Evolutionary conservation across 2,329 filamentous ascomycete genomes (phyloP), one percentile per base, ranked within the genome.

Genomic region (Phaeoacremonium minimum): DNA sequence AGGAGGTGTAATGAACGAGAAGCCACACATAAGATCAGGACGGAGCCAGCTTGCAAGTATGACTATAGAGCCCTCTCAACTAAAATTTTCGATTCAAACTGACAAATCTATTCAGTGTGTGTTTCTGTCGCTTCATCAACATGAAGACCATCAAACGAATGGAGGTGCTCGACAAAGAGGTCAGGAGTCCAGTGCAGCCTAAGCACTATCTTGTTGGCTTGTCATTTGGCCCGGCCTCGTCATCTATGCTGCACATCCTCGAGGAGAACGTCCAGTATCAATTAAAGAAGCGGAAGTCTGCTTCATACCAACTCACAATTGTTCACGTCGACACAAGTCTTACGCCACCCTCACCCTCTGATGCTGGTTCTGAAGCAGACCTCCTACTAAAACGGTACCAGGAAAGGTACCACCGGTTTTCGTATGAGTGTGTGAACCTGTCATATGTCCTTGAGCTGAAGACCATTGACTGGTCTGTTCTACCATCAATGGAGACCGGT

Each of bases 181-280:
- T 63, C 34, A 61, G 64, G 37, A 45, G 51, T 43, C 53, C 36
- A 53, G 57, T 40, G 57, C 51, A 43, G 54, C 51, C 45, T 50
- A 46, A 75, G 55, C 52, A 56, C 19, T 75, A 95, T 32, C 66
- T 95, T 14, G 66, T 95, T 15, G 87, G 89, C 6, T 66, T 96
- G 2, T 95, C 90, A 0, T 83, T 88, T 50, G 91, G 93, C 1
- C 68, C 85, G 2, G 93, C 86, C 2, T 97, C 91, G 1, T 73
- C 85, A 12, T 77, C 80, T 12, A 68, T 98, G 30, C 69, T 95
- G 18, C 77, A 91, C 49, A 71, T 95, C 15, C 67, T 97, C 36
- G 76, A 87, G 57, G 66, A 73, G 42, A 85, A 88, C 52, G 68
- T 85, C 31, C 68, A 75, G 46, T 74, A 72, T 36, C 84, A 91